Percentiles rank a stretch among this genome's conserved stretches.
Conservation (phyloP, 306 rosid genomes). For the Sophora flavescens region DNA sequence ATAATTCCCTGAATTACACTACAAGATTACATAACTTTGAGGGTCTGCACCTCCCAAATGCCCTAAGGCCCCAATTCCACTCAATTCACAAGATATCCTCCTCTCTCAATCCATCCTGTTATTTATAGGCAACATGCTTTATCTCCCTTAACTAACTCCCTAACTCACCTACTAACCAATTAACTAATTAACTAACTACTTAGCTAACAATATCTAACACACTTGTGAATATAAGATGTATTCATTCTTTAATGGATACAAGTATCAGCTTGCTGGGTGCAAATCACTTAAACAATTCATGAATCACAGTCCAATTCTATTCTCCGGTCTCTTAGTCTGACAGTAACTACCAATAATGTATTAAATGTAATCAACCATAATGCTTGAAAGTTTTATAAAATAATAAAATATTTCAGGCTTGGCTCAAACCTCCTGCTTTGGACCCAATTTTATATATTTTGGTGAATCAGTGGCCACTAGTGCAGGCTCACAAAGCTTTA, state of each 20-base stretch:
- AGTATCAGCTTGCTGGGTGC: not conserved
- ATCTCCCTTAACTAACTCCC: too few species aligned
- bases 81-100: too few species aligned
- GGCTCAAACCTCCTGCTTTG: conserved; percentile 89
- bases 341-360: conserved; percentile 4
- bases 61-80: too few species aligned
- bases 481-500: conserved; percentile 96
- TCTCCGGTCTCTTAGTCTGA: too few species aligned
- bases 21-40: too few species aligned
- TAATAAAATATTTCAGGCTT: conserved; percentile 28
- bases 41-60: too few species aligned
- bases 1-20: too few species aligned
- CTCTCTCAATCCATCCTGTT: too few species aligned
- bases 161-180: too few species aligned
- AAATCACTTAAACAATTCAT: not conserved
- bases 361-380: conserved; percentile 23
- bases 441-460: conserved; percentile 80
- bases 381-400: conserved; percentile 24
- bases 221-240: not conserved
- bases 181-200: too few species aligned
- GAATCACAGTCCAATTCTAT: not conserved
- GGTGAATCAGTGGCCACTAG: conserved; percentile 82
- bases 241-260: not conserved
- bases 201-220: too few species aligned
- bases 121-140: too few species aligned